Base-by-base conservation (phyloP, 192 early-diverging fungal genomes). In the Diversispora epigaea region DNA sequence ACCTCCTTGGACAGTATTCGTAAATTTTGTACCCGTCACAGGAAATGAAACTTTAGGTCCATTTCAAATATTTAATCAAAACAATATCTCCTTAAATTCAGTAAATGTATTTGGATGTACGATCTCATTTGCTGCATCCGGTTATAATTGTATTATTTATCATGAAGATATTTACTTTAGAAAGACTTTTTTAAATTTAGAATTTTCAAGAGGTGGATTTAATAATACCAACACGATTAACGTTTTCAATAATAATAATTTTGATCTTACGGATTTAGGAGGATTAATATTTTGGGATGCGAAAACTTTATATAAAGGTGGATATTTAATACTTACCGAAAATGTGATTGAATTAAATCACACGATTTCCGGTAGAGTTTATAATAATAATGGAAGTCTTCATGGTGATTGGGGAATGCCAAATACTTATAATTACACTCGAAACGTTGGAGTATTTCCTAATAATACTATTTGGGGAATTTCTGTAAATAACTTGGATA, bases 111-210 rank as follows among this genome's bases (percentile, higher is more conserved):
- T 43, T 19, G 41, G 40, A 40, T 64, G 62, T 64, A 17, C 32
- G 10, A 44, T 64, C 11, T 41, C 62, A 32, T 64, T 19, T 64
- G 14, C 10, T 15, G 12, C 14, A 40, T 64, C 7, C 41, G 62
- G 62, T 14, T 64, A 64, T 43, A 64, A 64, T 64, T 64, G 62
- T 64, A 32, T 64, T n/a, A 64, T 64, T 4, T 41, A 64, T 43
- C 6, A 41, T 40, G 7, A 6, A 7, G 5, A 17, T 64, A 15
- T 17, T 64, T 9, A 17, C 7, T 10, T 40, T 43, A 17, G 4
- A 52, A 11, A 3, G 11, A 17, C 50, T 9, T 52, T 52, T 11
- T 17, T 12, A 52, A 52, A 4, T 52, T 17, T 52, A 17, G 50
- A 52, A 17, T 52, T 52, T 52, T 52, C 12, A 17, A 52, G 50